phyloP scores from a whole-genome alignment of 2,329 filamentous ascomycete species.

The Mycosphaerella arachidis region DNA sequence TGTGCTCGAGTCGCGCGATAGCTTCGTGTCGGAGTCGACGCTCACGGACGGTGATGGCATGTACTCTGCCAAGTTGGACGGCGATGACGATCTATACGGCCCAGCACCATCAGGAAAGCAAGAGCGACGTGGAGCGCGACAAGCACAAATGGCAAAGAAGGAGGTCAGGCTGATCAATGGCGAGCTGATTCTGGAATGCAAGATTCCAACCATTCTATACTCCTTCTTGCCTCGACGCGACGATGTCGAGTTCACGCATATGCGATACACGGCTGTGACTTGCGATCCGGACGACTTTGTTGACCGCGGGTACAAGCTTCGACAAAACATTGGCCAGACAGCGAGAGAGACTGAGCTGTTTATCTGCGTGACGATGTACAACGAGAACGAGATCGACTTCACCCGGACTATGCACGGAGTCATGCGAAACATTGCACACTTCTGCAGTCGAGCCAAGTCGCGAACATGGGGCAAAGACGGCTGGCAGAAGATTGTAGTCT shows the following conservation, averaged over 20 bases:
- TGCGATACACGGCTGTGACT: conserved; percentile 98
- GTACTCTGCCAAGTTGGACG: conserved; percentile 52
- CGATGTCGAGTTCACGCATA: conserved; percentile 95
- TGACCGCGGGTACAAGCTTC: conserved; percentile 80
- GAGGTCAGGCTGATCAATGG: conserved; percentile 96
- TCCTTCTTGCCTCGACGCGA: conserved; percentile 91
- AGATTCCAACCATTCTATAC: conserved; percentile 97
- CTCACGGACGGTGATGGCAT: conserved; percentile 58
- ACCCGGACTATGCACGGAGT: conserved; percentile 98
- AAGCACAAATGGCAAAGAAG: conserved; percentile 84
- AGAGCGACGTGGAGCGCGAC: conserved; percentile 77
- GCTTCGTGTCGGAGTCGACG: conserved; percentile 58
- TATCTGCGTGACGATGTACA: conserved; percentile 98
- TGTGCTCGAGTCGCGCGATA: conserved; percentile 58
- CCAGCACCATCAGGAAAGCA: conserved; percentile 84
- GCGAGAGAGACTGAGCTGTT: conserved; percentile 89
- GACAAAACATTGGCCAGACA: conserved; percentile 81
- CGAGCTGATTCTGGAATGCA: conserved; percentile 95
- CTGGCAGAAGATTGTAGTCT: conserved; percentile 99
- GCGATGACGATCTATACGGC: conserved; percentile 59
- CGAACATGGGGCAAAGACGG: conserved; percentile 95
- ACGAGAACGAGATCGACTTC: conserved; percentile 95
- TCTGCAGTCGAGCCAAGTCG: conserved; percentile 86
- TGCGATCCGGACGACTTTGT: conserved; percentile 95
- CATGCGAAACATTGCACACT: conserved; percentile 96